These are phyloP conservation scores for Penicillium alfredii DNA, from an alignment of 495 filamentous ascomycete genomes.

Conservation along the genomic window DNA sequence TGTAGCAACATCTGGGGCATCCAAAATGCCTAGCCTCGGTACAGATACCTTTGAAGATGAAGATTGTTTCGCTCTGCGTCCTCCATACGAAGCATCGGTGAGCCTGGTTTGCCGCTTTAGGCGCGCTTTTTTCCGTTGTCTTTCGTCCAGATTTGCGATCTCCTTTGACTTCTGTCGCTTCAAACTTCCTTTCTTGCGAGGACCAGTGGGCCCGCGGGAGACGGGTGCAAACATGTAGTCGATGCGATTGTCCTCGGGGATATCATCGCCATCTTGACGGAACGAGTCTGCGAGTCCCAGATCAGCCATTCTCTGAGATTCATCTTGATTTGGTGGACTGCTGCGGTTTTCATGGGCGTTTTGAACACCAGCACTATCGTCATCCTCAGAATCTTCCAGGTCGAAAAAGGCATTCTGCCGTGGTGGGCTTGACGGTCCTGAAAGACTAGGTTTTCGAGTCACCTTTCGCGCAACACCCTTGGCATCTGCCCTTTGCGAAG, in stretches of 20 bases:
- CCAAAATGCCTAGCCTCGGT: slow-evolving; percentile 64
- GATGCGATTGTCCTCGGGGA: slow-evolving; percentile 52
- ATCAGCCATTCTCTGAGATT: slow-evolving; percentile 3
- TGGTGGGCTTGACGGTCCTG: slow-evolving; percentile 9
- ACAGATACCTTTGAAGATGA: slow-evolving; percentile 7
- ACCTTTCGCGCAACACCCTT: slow-evolving; percentile 44
- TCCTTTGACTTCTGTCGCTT: slow-evolving; percentile 22
- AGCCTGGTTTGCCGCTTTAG: slow-evolving; percentile 29
- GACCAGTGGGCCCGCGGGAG: slow-evolving; percentile 20
- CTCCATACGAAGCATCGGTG: slow-evolving; percentile 29
- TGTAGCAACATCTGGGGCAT: slow-evolving; percentile 50
- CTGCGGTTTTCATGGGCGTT: slow-evolving; percentile 11
- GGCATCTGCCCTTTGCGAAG: slow-evolving; percentile 20
- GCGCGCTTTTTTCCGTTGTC: slow-evolving; percentile 23
- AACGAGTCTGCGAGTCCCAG: slow-evolving; percentile 23
- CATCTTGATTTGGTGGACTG: slow-evolving; percentile 2
- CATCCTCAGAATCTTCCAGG: slow-evolving; percentile 43
- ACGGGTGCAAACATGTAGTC: slow-evolving; percentile 49
- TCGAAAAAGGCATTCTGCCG: slow-evolving; percentile 39
- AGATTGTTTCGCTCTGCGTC: slow-evolving; percentile 22
- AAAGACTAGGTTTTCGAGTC: slow-evolving; percentile 18
- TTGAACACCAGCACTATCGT: slow-evolving; percentile 46
- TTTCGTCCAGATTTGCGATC: slow-evolving; percentile 6
- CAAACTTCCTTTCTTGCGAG: slow-evolving; percentile 37
- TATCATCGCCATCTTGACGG: slow-evolving; percentile 31